Base-by-base conservation (phyloP, 2,329 filamentous ascomycete species). In the Fusarium heterosporum region DNA sequence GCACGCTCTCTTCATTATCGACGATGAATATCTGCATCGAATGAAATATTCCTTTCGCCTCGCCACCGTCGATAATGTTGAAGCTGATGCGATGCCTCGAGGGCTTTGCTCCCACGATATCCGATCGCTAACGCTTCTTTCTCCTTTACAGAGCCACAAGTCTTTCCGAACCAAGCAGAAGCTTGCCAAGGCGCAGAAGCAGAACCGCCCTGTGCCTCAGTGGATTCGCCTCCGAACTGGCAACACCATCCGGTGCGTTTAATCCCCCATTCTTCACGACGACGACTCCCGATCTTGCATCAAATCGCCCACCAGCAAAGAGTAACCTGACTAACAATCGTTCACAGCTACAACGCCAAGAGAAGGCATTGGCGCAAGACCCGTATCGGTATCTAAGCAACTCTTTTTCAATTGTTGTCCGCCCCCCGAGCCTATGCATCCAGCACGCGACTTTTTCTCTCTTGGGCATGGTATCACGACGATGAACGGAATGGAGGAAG, bases 141-240 rank as follows among this genome's bases (percentile, higher is more conserved):
- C 66, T 66, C 40, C 29, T 22, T 22, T 28, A 54, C 83, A 98
- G 95, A 95, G 91, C 91, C 93, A 99, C 88, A 99, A 99, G 91
- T 93, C 94, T 82, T 99, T 99, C 93, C 92, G 94, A 84, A 97
- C 94, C 86, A 99, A 99, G 94, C 92, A 96, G 86, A 99, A 99
- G 96, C 93, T 99, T 87, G 96, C 96, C 82, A 97, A 95, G 89
- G 96, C 96, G 82, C 95, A 98, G 89, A 98, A 97, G 90, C 95
- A 98, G 89, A 99, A 99, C 91, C 92, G 96, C 83, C 96, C 96
- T 78, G 97, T 99, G 83, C 96, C 96, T 75, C 96, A 99, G 89
- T 99, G 96, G 96, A 98, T 99, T 83, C 92, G 96, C 82, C 90
- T 99, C 80, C 91, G 95, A 83, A 98, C 96, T 79, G 91, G 90